Percentiles rank a stretch among this genome's conserved stretches.
phyloP scores from a whole-genome alignment of 2,329 filamentous ascomycete genomes.

The Penicillium hordei region DNA sequence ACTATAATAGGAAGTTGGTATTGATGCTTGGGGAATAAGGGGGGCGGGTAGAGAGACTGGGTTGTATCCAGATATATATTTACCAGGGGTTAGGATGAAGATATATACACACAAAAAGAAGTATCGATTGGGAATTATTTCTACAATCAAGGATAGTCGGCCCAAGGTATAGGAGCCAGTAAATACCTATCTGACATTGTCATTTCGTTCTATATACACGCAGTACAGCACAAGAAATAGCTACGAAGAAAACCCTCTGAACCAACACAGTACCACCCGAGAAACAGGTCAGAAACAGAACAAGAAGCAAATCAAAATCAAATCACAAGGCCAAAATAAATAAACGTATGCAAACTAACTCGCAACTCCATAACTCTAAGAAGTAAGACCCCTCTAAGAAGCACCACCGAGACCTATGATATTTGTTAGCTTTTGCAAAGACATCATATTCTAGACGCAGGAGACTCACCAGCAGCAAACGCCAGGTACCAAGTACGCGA shows the following conservation, averaged over 20 bases:
- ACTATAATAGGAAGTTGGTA: no score
- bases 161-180: no score
- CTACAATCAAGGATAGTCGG: no score
- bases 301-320: background rate
- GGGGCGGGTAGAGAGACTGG: background rate
- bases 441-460: background rate
- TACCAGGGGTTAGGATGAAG: background rate
- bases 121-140: background rate
- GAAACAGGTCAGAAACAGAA: background rate
- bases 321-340: background rate
- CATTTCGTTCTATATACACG: background rate
- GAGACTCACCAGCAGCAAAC: conserved; percentile 64
- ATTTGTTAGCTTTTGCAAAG: background rate
- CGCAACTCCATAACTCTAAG: background rate
- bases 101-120: background rate
- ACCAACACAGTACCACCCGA: background rate
- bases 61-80: background rate
- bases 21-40: no score
- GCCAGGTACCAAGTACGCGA: conserved; percentile 83
- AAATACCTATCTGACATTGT: background rate
- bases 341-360: background rate
- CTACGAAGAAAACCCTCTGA: background rate
- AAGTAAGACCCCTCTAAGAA: background rate
- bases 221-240: background rate
- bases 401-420: conserved; percentile 14